Evolutionary conservation across 2,329 filamentous ascomycete genomes (phyloP).

Genomic region (Akanthomyces lecanii): DNA sequence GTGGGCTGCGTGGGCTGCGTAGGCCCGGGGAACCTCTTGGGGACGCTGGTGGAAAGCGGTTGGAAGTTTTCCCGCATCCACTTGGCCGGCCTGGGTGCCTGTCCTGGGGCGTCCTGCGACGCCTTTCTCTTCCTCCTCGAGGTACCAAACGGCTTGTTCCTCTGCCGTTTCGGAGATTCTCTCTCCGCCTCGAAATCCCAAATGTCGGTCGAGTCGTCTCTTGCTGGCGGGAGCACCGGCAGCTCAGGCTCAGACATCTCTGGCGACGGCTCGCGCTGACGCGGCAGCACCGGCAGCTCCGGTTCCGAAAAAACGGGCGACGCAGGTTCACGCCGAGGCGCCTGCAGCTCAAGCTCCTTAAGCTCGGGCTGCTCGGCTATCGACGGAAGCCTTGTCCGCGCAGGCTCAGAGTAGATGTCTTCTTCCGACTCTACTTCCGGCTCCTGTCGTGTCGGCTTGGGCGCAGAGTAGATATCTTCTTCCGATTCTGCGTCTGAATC

Average conservation of each 20-base stretch:
- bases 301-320: background rate
- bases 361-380: too few species aligned
- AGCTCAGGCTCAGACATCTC: background rate
- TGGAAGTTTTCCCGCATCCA: constrained; percentile 32
- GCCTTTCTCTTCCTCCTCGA: constrained; percentile 19
- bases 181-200: constrained; percentile 56
- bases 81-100: constrained; percentile 33
- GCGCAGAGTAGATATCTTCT: too few species aligned
- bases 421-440: too few species aligned
- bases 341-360: too few species aligned
- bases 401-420: too few species aligned
- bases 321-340: too few species aligned
- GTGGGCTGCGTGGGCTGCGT: too few species aligned
- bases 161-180: constrained; percentile 33
- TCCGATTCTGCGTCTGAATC: too few species aligned
- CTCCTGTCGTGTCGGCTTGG: background rate
- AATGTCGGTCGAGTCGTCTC: constrained; percentile 46
- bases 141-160: constrained; percentile 30
- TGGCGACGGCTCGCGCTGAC: too few species aligned
- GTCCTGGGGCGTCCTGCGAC: constrained; percentile 20
- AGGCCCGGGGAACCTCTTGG: background rate
- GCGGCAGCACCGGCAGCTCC: background rate
- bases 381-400: too few species aligned
- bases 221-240: background rate
- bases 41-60: constrained; percentile 24